Conservation (phyloP, 768 basidiomycete genomes). For the Neoboletus subvelutipes region DNA sequence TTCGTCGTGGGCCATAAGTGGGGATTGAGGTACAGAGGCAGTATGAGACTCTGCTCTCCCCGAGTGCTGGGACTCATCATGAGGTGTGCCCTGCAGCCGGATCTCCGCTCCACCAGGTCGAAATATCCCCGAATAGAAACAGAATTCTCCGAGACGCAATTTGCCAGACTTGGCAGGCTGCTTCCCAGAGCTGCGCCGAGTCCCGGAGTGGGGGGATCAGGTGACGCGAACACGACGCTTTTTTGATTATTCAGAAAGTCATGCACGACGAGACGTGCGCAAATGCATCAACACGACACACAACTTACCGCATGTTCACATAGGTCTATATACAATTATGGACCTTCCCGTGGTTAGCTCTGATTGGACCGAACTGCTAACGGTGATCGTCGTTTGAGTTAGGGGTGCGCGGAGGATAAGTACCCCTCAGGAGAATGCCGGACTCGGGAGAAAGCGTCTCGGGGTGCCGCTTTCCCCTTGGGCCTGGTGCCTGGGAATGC, state of each 20-base stretch:
- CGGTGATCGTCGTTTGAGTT: background rate
- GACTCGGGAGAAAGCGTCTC: background rate
- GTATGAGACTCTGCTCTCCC: background rate
- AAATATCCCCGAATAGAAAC: background rate
- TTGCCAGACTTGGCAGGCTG: background rate
- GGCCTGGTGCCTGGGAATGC: background rate
- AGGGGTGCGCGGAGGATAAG: background rate
- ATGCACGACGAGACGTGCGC: background rate
- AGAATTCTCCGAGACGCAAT: background rate
- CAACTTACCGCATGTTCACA: background rate
- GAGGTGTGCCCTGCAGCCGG: background rate
- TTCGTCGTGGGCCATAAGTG: background rate
- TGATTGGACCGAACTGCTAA: background rate
- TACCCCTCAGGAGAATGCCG: background rate
- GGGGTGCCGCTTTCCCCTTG: no score
- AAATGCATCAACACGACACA: background rate
- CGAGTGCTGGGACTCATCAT: no score
- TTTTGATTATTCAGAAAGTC: background rate
- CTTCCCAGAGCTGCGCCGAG: background rate
- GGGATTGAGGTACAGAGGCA: background rate
- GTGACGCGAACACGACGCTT: background rate
- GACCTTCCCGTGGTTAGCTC: background rate
- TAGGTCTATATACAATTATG: background rate
- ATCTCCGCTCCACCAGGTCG: background rate
- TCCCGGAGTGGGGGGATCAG: background rate